These are phyloP conservation scores for Plasmopara muralis DNA, from an alignment of 352 stramenopile genomes.

Conservation along the genomic window DNA sequence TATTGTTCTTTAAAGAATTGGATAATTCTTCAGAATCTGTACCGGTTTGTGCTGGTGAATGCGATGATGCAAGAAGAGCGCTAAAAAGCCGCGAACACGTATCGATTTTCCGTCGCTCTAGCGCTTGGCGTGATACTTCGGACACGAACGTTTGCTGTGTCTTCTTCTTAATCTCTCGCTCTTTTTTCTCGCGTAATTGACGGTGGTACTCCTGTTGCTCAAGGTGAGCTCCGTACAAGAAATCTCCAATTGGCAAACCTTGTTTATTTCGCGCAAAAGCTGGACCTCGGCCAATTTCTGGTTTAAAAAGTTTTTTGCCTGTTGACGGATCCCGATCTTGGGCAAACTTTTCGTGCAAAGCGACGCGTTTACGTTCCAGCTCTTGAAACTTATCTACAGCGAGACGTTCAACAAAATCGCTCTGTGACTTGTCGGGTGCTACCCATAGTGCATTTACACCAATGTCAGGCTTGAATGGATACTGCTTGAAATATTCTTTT, in stretches of 20 bases:
- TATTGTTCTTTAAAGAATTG: conserved; percentile 3
- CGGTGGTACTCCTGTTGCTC: conserved; percentile 61
- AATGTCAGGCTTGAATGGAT: conserved; percentile 75
- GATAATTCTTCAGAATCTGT: conserved; percentile 1
- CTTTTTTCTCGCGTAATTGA: conserved; percentile 35
- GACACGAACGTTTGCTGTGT: conserved; percentile 53
- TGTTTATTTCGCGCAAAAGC: conserved; percentile 69
- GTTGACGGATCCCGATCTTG: conserved; percentile 50
- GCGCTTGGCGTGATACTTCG: conserved; percentile 41
- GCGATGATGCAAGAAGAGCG: conserved; percentile 18
- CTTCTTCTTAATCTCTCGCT: conserved; percentile 37
- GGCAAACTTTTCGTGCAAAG: conserved; percentile 60
- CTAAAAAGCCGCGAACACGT: conserved; percentile 57
- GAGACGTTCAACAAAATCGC: conserved; percentile 60
- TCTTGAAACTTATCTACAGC: conserved; percentile 66
- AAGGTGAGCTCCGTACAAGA: conserved; percentile 55
- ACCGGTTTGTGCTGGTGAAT: conserved; percentile 1
- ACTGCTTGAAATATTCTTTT: conserved; percentile 52
- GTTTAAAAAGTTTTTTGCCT: conserved; percentile 61
- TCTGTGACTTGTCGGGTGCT: conserved; percentile 25
- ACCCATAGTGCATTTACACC: conserved; percentile 66
- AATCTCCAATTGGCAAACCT: conserved; percentile 64
- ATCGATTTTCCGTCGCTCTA: conserved; percentile 49
- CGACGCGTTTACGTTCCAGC: conserved; percentile 44
- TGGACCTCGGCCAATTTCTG: conserved; percentile 51